Base-by-base conservation (phyloP, 495 filamentous ascomycete genomes). In the Aspergillus haitiensis region DNA sequence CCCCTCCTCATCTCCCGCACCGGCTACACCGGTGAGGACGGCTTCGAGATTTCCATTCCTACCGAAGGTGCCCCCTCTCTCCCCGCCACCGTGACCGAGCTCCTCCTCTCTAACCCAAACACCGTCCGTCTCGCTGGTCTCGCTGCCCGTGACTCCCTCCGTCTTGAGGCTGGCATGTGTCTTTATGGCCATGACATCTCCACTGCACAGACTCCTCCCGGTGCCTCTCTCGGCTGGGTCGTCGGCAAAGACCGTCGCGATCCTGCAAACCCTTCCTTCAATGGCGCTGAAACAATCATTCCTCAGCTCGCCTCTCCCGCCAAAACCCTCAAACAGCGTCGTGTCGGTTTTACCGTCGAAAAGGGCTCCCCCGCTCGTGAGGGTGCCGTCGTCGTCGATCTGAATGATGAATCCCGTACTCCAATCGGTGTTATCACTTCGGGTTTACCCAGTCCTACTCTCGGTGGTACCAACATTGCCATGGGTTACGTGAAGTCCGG, bases 171-270 rank as follows among this genome's bases (percentile, higher is more conserved):
- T 0, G 94, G 94, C 51, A 93, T 98, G 93, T 98, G 91, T 74
- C 84, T 98, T 27, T 98, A 98, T 78, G 94, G 94, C n/a, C 92
- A 97, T 71, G 94, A 98, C 75, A 83, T 98, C 46, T 85, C 95
- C 67, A 95, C 96, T 59, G 77, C 79, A 4, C 96, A 88, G 18
- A 96, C 95, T 5, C 94, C 95, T 2, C 90, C 91, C 18, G 88
- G 91, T 73, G 94, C 86, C 5, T 85, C 84, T 4, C 80, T 98
- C 3, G 81, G 83, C 71, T 98, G 93, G 93, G 82, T 97, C 56
- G 83, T 98, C 54, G 85, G 86, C 56, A 89, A 90, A 72, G 81
- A 86, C 49, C 83, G 95, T 44, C 86, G 91, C 60, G 74, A 79
- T 36, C 59, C 72, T 0, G 67, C 73, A 6, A 70, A 69, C 21